These are phyloP conservation scores for Phascolomyces articulosus DNA, from an alignment of 371 early-diverging fungal species.

Conservation along the genomic window DNA sequence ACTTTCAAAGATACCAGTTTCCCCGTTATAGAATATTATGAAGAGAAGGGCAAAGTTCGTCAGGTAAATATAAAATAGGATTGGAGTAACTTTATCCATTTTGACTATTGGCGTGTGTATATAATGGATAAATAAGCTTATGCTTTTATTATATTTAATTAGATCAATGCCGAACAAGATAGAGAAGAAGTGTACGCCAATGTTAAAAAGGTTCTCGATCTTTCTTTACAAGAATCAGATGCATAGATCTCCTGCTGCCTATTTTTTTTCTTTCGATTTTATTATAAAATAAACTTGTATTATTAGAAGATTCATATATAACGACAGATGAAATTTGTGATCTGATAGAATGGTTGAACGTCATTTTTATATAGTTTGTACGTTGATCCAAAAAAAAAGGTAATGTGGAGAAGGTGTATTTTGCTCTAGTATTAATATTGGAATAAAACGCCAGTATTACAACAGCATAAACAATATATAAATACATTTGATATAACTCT, in stretches of 20 bases:
- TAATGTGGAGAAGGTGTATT: too few species aligned
- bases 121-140: neutral
- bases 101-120: too few species aligned
- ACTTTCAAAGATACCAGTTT: slow-evolving; percentile 83
- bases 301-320: neutral
- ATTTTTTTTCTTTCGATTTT: neutral
- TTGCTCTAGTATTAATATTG: too few species aligned
- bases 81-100: slow-evolving; percentile 8
- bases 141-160: slow-evolving; percentile 49
- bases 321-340: too few species aligned
- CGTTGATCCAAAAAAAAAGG: too few species aligned
- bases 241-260: too few species aligned
- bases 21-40: slow-evolving; percentile 90
- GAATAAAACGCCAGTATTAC: too few species aligned
- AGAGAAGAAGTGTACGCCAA: slow-evolving; percentile 60
- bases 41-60: slow-evolving; percentile 74
- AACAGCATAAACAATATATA: too few species aligned
- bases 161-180: slow-evolving; percentile 61
- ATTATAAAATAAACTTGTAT: neutral
- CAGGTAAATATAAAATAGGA: slow-evolving; percentile 65
- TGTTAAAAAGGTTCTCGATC: slow-evolving; percentile 51
- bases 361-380: too few species aligned
- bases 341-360: too few species aligned
- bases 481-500: too few species aligned
- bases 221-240: slow-evolving; percentile 25